Evolutionary conservation across 1,139 yeast genomes (phyloP).

Genomic region (Candida tropicalis): DNA sequence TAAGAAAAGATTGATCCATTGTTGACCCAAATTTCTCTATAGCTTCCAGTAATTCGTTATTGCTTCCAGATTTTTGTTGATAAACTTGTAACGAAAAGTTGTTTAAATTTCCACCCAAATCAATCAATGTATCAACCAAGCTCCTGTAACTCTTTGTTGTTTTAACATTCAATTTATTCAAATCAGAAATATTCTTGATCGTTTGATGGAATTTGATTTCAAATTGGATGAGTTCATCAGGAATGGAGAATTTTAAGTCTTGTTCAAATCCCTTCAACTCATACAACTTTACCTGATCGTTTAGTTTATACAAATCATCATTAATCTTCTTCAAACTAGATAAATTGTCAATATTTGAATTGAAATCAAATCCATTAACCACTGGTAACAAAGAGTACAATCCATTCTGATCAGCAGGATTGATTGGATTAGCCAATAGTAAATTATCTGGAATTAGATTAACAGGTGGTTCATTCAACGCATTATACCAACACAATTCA

Average conservation of each 20-base stretch:
- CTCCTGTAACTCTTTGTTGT: slow-evolving; percentile 34
- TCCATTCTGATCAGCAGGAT: slow-evolving; percentile 50
- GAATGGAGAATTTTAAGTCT: slow-evolving; percentile 31
- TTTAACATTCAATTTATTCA: slow-evolving; percentile 38
- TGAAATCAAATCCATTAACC: slow-evolving; percentile 39
- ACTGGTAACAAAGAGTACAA: slow-evolving; percentile 44
- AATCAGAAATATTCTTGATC: slow-evolving; percentile 33
- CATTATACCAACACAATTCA: slow-evolving; percentile 51
- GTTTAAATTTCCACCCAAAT: slow-evolving; percentile 50
- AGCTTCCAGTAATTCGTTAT: slow-evolving; percentile 32
- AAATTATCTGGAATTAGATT: slow-evolving; percentile 42
- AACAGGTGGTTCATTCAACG: slow-evolving; percentile 49
- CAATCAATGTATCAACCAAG: slow-evolving; percentile 36
- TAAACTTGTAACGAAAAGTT: slow-evolving; percentile 49
- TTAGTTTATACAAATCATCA: slow-evolving; percentile 38
- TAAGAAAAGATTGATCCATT: slow-evolving; percentile 44
- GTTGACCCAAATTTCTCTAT: slow-evolving; percentile 52
- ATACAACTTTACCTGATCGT: slow-evolving; percentile 37
- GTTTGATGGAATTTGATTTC: slow-evolving; percentile 40
- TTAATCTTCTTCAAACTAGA: slow-evolving; percentile 36
- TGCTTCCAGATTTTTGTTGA: slow-evolving; percentile 23
- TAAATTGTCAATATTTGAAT: slow-evolving; percentile 35
- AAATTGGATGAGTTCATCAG: slow-evolving; percentile 34
- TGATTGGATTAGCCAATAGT: slow-evolving; percentile 46
- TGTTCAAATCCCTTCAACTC: slow-evolving; percentile 28